Percentiles rank a stretch among this genome's conserved stretches.
Conservation (phyloP, 495 filamentous ascomycete genomes). For the Podospora sp. region DNA sequence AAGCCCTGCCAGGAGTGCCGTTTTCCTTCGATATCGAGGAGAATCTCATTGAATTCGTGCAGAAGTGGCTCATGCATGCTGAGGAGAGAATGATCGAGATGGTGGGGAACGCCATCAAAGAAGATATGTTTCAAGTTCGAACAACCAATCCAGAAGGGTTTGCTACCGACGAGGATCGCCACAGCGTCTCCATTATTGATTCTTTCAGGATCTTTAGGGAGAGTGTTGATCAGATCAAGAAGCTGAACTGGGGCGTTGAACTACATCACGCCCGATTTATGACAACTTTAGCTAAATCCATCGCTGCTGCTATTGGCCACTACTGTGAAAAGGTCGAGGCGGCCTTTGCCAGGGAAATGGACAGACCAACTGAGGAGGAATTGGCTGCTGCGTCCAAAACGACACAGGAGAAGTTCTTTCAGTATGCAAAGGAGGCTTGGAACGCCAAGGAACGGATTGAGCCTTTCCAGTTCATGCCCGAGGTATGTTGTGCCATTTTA, state of each 20-base stretch:
- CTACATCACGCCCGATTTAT: constrained; percentile 94
- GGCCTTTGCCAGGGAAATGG: constrained; percentile 90
- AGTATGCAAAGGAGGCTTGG: constrained; percentile 95
- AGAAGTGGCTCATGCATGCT: constrained; percentile 86
- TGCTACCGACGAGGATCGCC: constrained; percentile 78
- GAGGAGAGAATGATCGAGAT: constrained; percentile 79
- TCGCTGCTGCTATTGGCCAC: constrained; percentile 77
- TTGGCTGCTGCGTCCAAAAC: constrained; percentile 74
- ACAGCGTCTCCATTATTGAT: constrained; percentile 91
- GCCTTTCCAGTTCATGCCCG: constrained; percentile 94
- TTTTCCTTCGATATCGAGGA: constrained; percentile 94
- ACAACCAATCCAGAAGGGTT: constrained; percentile 59
- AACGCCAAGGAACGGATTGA: constrained; percentile 91
- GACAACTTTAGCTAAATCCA: constrained; percentile 88
- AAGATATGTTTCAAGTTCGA: constrained; percentile 78
- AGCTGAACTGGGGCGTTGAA: constrained; percentile 90
- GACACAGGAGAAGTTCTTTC: constrained; percentile 86
- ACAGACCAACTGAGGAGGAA: constrained; percentile 84
- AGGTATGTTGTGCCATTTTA: constrained; percentile 59
- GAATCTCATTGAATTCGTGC: constrained; percentile 84
- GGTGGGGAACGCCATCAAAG: constrained; percentile 86
- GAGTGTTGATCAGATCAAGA: constrained; percentile 79
- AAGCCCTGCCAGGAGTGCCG: constrained; percentile 62
- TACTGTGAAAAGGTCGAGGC: constrained; percentile 93
- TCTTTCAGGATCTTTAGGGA: constrained; percentile 93